Percentiles rank a stretch among this genome's conserved stretches.
Conservation (phyloP, 2,329 filamentous ascomycete genomes). For the Emergomyces pasteurianus region DNA sequence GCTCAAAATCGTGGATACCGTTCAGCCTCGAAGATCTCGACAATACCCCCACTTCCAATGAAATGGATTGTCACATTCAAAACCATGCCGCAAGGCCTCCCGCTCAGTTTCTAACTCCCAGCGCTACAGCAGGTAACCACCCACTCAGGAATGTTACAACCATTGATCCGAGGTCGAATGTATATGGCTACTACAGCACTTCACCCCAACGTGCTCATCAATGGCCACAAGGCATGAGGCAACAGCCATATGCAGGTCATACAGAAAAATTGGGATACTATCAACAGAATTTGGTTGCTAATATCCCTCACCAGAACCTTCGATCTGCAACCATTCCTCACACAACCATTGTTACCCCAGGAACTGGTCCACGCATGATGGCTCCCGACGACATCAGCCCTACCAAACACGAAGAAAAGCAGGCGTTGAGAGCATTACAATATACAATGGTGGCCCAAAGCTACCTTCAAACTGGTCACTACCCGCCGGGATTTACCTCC, state of each 20-base stretch:
- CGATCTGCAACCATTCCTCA: neutral
- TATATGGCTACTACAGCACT: neutral
- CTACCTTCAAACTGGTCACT: neutral
- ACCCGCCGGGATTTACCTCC: neutral
- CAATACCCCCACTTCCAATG: neutral
- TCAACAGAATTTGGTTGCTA: neutral
- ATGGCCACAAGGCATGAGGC: neutral
- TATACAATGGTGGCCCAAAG: neutral
- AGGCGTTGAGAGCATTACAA: slow-evolving; percentile 1
- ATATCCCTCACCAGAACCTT: neutral
- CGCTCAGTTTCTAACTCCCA: neutral
- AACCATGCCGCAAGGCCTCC: slow-evolving; percentile 6
- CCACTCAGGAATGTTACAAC: slow-evolving; percentile 8
- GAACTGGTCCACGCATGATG: slow-evolving; percentile 5
- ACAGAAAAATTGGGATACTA: neutral
- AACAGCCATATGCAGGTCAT: neutral
- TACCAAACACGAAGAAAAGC: slow-evolving; percentile 12
- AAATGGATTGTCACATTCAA: slow-evolving; percentile 5
- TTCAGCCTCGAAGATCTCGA: slow-evolving; percentile 6
- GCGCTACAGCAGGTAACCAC: neutral
- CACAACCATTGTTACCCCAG: neutral
- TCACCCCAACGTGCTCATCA: neutral
- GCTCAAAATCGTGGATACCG: slow-evolving; percentile 12
- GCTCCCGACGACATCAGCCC: slow-evolving; percentile 11
- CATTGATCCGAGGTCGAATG: neutral